These are phyloP conservation scores for Ogataea minuta DNA, from an alignment of 805 yeast species.

Conservation along the genomic window DNA sequence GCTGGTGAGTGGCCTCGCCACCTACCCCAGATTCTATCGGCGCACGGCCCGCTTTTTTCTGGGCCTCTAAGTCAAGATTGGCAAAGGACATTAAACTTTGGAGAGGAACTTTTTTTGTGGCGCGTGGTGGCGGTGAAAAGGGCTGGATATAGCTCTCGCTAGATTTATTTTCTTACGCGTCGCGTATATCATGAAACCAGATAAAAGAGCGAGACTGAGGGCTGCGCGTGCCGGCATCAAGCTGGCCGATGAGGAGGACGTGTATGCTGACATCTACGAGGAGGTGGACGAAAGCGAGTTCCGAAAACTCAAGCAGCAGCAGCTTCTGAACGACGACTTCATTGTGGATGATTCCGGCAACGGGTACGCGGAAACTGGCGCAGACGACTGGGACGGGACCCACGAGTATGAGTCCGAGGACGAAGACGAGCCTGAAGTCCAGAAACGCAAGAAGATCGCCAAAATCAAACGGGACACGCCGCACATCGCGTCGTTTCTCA, in stretches of 20 bases:
- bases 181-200: constrained; percentile 11
- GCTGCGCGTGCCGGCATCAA: constrained; percentile 63
- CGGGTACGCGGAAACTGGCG: constrained; percentile 93
- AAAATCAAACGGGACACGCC: constrained; percentile 31
- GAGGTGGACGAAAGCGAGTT: constrained; percentile 82
- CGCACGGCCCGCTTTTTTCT: constrained; percentile 31
- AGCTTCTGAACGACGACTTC: constrained; percentile 84
- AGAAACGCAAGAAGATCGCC: constrained; percentile 35
- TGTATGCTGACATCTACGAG: constrained; percentile 69
- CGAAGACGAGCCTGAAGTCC: constrained; percentile 37
- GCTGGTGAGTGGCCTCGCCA: constrained; percentile 3
- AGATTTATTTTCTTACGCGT: constrained; percentile 5
- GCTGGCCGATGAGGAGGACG: constrained; percentile 37
- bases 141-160: not conserved
- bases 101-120: constrained; percentile 3
- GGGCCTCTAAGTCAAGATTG: constrained; percentile 50
- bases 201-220: constrained; percentile 51
- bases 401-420: constrained; percentile 58
- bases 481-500: constrained; percentile 49
- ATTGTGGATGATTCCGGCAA: constrained; percentile 92
- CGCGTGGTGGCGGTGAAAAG: constrained; percentile 6
- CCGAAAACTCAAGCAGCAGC: constrained; percentile 72
- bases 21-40: too few relatives aligned
- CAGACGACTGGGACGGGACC: constrained; percentile 77
- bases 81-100: constrained; percentile 50